These are phyloP conservation scores for Aspergillus neoniger DNA, from an alignment of 2,329 filamentous ascomycete genomes.

Conservation along the genomic window DNA sequence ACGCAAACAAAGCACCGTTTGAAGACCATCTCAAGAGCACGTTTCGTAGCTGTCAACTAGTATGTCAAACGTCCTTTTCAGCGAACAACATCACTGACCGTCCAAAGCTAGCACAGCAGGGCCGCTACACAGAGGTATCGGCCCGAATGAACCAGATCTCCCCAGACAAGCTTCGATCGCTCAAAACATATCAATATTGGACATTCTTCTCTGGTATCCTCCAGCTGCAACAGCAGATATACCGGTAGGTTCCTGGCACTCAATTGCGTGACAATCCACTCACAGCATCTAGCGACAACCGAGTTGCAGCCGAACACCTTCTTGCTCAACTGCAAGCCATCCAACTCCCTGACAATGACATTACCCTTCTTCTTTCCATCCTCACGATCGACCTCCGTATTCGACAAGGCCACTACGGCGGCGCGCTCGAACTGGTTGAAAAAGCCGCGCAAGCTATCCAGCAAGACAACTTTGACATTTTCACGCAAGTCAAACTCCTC, in stretches of 20 bases:
- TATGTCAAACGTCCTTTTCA: slow-evolving; percentile 28
- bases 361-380: slow-evolving; percentile 60
- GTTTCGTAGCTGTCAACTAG: slow-evolving; percentile 68
- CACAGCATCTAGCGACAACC: slow-evolving; percentile 52
- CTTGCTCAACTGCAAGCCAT: slow-evolving; percentile 59
- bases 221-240: slow-evolving; percentile 45
- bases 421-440: slow-evolving; percentile 59
- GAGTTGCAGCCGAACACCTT: slow-evolving; percentile 58
- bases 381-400: slow-evolving; percentile 62
- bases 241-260: slow-evolving; percentile 35
- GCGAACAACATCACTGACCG: slow-evolving; percentile 1
- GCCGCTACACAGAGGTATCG: slow-evolving; percentile 70
- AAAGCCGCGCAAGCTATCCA: slow-evolving; percentile 54
- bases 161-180: slow-evolving; percentile 64
- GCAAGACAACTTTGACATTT: slow-evolving; percentile 62
- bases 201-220: slow-evolving; percentile 46
- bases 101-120: slow-evolving; percentile 59
- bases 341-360: slow-evolving; percentile 58
- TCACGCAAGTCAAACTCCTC: slow-evolving; percentile 70
- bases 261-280: neutral
- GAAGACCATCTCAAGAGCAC: slow-evolving; percentile 78
- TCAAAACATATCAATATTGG: slow-evolving; percentile 70
- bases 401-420: slow-evolving; percentile 53
- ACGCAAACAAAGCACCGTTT: slow-evolving; percentile 63
- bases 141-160: slow-evolving; percentile 62